Conservation (phyloP, 164 flowering plant species). For the Saururus chinensis region DNA sequence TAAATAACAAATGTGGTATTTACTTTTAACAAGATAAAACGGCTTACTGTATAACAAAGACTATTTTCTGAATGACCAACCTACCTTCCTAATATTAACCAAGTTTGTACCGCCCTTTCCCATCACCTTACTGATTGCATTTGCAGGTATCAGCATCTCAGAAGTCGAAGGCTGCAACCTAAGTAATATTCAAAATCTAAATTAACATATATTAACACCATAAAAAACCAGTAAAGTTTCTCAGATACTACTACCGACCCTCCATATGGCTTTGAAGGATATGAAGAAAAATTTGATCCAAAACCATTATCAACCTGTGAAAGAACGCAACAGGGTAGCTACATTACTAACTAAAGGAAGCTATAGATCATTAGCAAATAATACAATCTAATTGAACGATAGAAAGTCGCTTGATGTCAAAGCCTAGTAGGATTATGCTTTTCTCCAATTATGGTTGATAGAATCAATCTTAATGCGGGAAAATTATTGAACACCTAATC, state of each 20-base stretch:
- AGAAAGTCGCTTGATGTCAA: too few relatives aligned
- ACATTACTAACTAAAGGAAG: too few relatives aligned
- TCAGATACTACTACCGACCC: constrained; percentile 42
- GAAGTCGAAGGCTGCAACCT: constrained; percentile 51
- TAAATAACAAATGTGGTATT: too few relatives aligned
- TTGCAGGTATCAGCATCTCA: constrained; percentile 74
- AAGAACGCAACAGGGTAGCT: constrained; percentile 1
- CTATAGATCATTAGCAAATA: background rate
- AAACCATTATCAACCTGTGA: constrained; percentile 56
- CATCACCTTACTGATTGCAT: constrained; percentile 82
- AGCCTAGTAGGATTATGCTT: too few relatives aligned
- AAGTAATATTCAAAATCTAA: constrained; percentile 1
- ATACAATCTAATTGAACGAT: too few relatives aligned
- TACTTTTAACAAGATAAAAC: background rate
- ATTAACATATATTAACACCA: background rate
- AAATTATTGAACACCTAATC: too few relatives aligned
- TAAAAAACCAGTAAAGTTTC: background rate
- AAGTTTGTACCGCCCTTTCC: constrained; percentile 86
- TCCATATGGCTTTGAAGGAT: constrained; percentile 57
- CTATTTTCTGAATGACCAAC: constrained; percentile 1
- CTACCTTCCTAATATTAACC: constrained; percentile 73
- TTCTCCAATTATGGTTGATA: too few relatives aligned
- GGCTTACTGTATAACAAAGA: background rate
- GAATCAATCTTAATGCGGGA: too few relatives aligned
- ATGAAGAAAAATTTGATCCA: constrained; percentile 61